Evolutionary conservation across 163 green algal genomes (phyloP), one percentile per base, ranked within the genome.

Genomic region (Botryococcus braunii): DNA sequence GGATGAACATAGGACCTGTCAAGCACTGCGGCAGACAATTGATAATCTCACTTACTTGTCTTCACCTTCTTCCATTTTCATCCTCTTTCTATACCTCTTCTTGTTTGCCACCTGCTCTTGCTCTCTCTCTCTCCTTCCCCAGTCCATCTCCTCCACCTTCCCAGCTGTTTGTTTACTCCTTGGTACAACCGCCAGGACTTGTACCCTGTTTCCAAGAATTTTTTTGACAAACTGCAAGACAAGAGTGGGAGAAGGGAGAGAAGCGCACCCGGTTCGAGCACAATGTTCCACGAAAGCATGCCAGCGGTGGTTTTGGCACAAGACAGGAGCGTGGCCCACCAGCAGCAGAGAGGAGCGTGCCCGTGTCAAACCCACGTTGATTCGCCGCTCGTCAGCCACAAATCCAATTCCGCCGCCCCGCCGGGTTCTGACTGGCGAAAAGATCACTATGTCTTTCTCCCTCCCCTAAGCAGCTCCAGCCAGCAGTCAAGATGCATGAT

Each of bases 401-500:
- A 97, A 97, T 25, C 91, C 91, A 21, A 97, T 94, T 5, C 39
- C 39, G 46, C 17, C 36, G 31, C 61, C 29, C 32, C 52, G n/a
- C 11, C 37, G 35, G 21, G 5, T 39, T 6, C 80, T 70, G 62
- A 96, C 90, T 17, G 82, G 84, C 43, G 77, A 87, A 77, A 95
- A 96, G 37, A 97, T 86, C 47, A 77, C 82, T 2, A 97, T 76
- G 61, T 97, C 91, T 79, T 95, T 97, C 78, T 97, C 89, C 4
- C 90, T 78, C 0, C 91, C 87, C 79, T 71, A 71, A n/a, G n/a
- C n/a, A n/a, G n/a, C n/a, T n/a, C n/a, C n/a, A n/a, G n/a, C n/a
- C 46, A 57, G 4, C 6, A 37, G 36, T 17, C 46, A 25, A 41
- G 21, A n/a, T 32, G 47, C 8, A 70, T 34, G 48, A 13, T 49